These are phyloP conservation scores for Trichoderma koningiopsis DNA, from an alignment of 2,329 filamentous ascomycete genomes.

Conservation along the genomic window DNA sequence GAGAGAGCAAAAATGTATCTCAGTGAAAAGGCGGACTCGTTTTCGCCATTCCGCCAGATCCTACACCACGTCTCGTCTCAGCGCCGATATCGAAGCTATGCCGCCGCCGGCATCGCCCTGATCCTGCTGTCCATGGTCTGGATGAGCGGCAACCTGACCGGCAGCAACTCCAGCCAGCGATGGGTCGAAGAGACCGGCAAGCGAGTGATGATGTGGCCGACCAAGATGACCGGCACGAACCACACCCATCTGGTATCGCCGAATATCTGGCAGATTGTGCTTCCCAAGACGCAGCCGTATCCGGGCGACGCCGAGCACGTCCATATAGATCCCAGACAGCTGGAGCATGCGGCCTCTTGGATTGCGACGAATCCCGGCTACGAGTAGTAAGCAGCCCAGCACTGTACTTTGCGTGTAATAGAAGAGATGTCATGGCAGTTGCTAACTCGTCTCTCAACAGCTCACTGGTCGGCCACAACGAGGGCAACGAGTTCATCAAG, in stretches of 20 bases:
- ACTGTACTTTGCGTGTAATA: neutral
- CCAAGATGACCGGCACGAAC: neutral
- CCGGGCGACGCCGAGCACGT: neutral
- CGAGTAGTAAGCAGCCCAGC: slow-evolving; percentile 1
- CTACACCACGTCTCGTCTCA: neutral
- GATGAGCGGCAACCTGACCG: slow-evolving; percentile 4
- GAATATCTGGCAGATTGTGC: slow-evolving; percentile 22
- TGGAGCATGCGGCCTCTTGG: slow-evolving; percentile 21
- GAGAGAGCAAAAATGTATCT: neutral
- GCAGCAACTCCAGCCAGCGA: neutral
- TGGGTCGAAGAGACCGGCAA: neutral
- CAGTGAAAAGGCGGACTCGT: slow-evolving; percentile 11
- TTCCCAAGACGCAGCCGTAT: slow-evolving; percentile 14
- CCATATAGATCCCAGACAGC: neutral
- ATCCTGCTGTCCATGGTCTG: slow-evolving; percentile 13
- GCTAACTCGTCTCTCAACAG: slow-evolving; percentile 12
- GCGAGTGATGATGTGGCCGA: neutral
- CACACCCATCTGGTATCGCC: slow-evolving; percentile 8
- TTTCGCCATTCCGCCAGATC: slow-evolving; percentile 6
- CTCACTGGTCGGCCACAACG: slow-evolving; percentile 34
- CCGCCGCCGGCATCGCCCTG: slow-evolving; percentile 18
- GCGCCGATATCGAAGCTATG: slow-evolving; percentile 18
- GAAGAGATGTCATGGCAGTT: neutral
- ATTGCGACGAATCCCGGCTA: slow-evolving; percentile 18
- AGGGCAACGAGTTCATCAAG: slow-evolving; percentile 34